Base-by-base conservation (phyloP, 257 asterid species). In the Hygrophila difformis region DNA sequence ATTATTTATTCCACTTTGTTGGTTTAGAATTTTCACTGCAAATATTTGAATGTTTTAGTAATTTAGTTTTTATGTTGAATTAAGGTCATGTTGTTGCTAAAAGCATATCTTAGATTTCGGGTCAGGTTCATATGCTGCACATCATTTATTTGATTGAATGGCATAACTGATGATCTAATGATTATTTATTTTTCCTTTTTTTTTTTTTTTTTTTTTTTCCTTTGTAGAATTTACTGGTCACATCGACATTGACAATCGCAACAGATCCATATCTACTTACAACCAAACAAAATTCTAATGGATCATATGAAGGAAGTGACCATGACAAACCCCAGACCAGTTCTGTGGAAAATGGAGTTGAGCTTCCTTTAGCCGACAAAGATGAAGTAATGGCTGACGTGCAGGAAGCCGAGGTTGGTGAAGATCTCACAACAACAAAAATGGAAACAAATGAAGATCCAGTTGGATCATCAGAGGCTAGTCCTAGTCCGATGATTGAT, bases 321-420 rank as follows among this genome's bases (percentile, higher is more conserved):
- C 48, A 28, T 16, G 46, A 67, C 36, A 65, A 23, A 36, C 56
- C 65, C 3, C 64, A 26, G 51, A 52, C 56, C 36, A 51, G 35
- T 18, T 22, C 57, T 12, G 66, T 54, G 4, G 71, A 75, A 55
- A 81, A 79, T 44, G 93, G 96, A 16, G 77, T 70, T 5, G 72
- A 74, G 47, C 63, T 73, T 17, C 29, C 69, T 2, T 52, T 56
- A 15, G 77, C 66, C 38, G 83, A 79, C 60, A 64, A 59, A 19
- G 96, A 87, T 69, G 96, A 77, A 67, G 64, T 87, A 65, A 87
- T 87, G 94, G 59, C 76, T 0, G 97, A 87, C 54, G 96, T 74
- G 15, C 84, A 74, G 55, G 89, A 75, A 62, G 53, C 77, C 1
- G 86, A 66, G 55, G 76, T 34, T 21, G 72, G 66, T 18, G 91